Evolutionary conservation across 768 basidiomycete genomes (phyloP), one percentile per base, ranked within the genome.

Genomic region (Lentinula sp.): DNA sequence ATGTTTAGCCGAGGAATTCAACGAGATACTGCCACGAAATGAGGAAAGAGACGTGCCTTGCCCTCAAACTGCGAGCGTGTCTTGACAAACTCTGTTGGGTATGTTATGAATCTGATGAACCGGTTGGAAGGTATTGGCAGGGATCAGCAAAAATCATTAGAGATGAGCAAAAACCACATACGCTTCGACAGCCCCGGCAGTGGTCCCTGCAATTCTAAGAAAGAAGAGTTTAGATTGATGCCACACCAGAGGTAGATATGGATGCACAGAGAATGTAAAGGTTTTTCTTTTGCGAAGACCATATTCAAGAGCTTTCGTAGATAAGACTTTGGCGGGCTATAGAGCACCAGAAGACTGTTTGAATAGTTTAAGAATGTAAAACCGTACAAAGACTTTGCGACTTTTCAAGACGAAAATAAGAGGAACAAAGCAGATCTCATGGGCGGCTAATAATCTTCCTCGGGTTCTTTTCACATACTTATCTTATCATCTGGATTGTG

Each of bases 141-240:
- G 12, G 13, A 57, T 18, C 6, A 33, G 3, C 4, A 12, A 39
- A 12, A 13, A 15, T n/a, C 6, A 76, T n/a, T n/a, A n/a, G 54
- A 20, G 13, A 57, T 18, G 6, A 33, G 3, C 4, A 12, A 39
- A 12, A 13, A 15, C n/a, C 6, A 76, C 88, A 76, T 73, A 92
- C 90, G 92, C 93, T 78, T 98, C 95, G 61, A 97, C 80, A 7
- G 89, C 94, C 15, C 97, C 96, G 28, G 97, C 96, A 0, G 89
- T 91, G 15, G 93, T 83, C 8, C 97, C 97, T 1, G 96, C 96
- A 61, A 94, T 76, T 64, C 81, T 83, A 9, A 42, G 23, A 33
- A 20, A 20, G 36, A 16, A 10, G 13, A 28, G 4, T 46, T 42
- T n/a, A 46, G 43, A 43, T 57, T n/a, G 61, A 42, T 28, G n/a